Conservation (phyloP, 352 stramenopile species). For the Globisporangium yorkense region DNA sequence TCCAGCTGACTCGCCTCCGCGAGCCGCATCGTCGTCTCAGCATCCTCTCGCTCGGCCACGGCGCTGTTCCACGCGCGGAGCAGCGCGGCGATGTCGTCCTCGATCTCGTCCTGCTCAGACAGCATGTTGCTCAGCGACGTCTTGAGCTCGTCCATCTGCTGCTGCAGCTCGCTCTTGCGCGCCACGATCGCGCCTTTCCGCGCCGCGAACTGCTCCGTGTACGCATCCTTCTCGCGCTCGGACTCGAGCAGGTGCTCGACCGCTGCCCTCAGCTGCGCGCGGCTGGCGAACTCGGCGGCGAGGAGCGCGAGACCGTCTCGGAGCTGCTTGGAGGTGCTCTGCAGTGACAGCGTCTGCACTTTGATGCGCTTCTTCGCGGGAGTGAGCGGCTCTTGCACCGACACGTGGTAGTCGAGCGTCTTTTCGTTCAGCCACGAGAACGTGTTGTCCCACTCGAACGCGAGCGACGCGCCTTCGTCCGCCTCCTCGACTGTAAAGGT, state of each 20-base stretch:
- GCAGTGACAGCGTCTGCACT: conserved; percentile 22
- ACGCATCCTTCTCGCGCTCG: conserved; percentile 28
- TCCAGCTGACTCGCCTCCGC: conserved; percentile 38
- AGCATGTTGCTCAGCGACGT: conserved; percentile 27
- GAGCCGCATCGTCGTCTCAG: conserved; percentile 62
- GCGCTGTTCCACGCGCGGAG: conserved; percentile 31
- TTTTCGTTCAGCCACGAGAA: conserved; percentile 86
- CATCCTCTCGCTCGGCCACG: conserved; percentile 45
- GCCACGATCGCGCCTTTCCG: conserved; percentile 27
- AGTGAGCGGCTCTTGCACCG: conserved; percentile 53
- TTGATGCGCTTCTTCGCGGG: conserved; percentile 28
- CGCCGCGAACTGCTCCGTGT: conserved; percentile 22
- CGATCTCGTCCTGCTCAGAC: conserved; percentile 44
- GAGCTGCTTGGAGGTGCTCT: conserved; percentile 18
- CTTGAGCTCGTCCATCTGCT: conserved; percentile 60
- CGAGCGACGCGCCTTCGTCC: conserved; percentile 32
- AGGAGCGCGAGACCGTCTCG: conserved; percentile 29
- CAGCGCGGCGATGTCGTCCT: conserved; percentile 31
- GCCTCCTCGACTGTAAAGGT: conserved; percentile 31
- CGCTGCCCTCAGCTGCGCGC: conserved; percentile 26
- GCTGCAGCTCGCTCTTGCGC: conserved; percentile 36
- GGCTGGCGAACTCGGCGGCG: conserved; percentile 22
- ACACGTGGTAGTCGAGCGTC: conserved; percentile 81
- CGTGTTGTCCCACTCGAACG: conserved; percentile 79
- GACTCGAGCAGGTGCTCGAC: conserved; percentile 31